A percentile compares a stretch with the other conserved stretches of the same genome.
Conservation (phyloP, 2,329 filamentous ascomycete genomes). For the Ophiocordyceps camponoti-leonardi region DNA sequence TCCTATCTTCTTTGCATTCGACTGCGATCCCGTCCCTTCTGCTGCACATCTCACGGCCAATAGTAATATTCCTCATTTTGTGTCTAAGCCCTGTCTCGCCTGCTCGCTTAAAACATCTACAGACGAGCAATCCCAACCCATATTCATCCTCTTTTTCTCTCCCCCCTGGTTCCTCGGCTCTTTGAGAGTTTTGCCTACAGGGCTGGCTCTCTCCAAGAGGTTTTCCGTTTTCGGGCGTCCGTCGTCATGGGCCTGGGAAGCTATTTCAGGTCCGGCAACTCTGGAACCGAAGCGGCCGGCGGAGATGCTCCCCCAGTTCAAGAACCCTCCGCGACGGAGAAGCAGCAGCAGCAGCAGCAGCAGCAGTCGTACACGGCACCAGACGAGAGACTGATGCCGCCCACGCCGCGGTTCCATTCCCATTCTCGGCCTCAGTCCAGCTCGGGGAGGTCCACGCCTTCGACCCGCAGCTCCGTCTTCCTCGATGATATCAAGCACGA, state of each 20-base stretch:
- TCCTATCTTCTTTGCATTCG: too few relatives aligned
- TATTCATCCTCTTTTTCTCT: too few relatives aligned
- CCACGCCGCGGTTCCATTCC: constrained; percentile 18
- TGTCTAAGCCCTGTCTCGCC: not conserved
- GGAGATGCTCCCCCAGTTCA: constrained; percentile 6
- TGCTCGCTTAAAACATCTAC: not conserved
- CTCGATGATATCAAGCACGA: constrained; percentile 63
- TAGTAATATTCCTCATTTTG: too few relatives aligned
- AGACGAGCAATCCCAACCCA: too few relatives aligned
- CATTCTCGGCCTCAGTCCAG: constrained; percentile 17
- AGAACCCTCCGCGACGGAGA: constrained; percentile 18
- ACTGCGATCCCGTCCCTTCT: not conserved
- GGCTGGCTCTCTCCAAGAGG: too few relatives aligned
- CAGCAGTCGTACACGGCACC: constrained; percentile 9
- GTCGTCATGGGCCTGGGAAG: constrained; percentile 39
- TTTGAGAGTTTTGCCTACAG: not conserved
- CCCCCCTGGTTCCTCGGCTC: too few relatives aligned
- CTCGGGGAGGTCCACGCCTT: constrained; percentile 25
- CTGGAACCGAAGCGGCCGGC: constrained; percentile 3
- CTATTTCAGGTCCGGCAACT: constrained; percentile 39
- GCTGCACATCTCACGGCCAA: not conserved
- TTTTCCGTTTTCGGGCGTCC: too few relatives aligned
- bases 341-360: too few relatives aligned
- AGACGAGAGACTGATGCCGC: constrained; percentile 25
- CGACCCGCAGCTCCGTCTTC: constrained; percentile 32